These are phyloP conservation scores for Pseudocercospora macadamiae DNA, from an alignment of 2,329 filamentous ascomycete genomes.

Conservation along the genomic window DNA sequence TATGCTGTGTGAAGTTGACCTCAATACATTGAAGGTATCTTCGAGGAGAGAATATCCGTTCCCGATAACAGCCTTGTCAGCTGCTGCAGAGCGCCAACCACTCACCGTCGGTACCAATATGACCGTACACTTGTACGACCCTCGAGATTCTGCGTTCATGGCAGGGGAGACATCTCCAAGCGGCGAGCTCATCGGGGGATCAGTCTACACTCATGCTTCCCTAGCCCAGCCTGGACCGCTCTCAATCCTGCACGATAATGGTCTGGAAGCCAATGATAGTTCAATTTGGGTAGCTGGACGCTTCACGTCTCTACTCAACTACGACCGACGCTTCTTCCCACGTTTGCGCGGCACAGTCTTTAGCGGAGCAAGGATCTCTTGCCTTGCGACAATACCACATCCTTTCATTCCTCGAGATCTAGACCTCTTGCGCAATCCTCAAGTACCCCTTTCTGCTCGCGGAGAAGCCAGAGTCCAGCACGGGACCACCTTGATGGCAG, in stretches of 20 bases:
- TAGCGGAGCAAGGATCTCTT: constrained; percentile 78
- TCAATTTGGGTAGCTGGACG: constrained; percentile 88
- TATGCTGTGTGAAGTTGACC: constrained; percentile 78
- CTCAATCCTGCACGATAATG: constrained; percentile 77
- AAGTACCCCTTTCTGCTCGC: constrained; percentile 55
- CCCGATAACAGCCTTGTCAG: constrained; percentile 80
- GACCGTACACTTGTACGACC: constrained; percentile 82
- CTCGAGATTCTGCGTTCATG: constrained; percentile 52
- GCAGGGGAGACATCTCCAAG: constrained; percentile 12
- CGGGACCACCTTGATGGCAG: constrained; percentile 73
- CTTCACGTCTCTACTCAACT: constrained; percentile 85
- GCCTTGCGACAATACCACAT: constrained; percentile 69
- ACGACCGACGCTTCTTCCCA: constrained; percentile 85
- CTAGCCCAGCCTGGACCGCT: constrained; percentile 80
- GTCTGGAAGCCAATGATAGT: constrained; percentile 57
- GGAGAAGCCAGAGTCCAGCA: constrained; percentile 56
- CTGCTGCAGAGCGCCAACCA: constrained; percentile 66
- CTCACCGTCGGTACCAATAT: constrained; percentile 82
- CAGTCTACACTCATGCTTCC: constrained; percentile 62
- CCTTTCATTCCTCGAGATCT: constrained; percentile 66
- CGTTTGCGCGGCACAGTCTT: constrained; percentile 76
- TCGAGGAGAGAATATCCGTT: constrained; percentile 75
- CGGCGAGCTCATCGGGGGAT: constrained; percentile 39
- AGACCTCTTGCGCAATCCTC: constrained; percentile 58
- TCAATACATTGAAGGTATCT: constrained; percentile 70